Evolutionary conservation across 1,284 basidiomycete genomes (phyloP), one percentile per base, ranked within the genome.

Genomic region (Irpex rosettiformis): DNA sequence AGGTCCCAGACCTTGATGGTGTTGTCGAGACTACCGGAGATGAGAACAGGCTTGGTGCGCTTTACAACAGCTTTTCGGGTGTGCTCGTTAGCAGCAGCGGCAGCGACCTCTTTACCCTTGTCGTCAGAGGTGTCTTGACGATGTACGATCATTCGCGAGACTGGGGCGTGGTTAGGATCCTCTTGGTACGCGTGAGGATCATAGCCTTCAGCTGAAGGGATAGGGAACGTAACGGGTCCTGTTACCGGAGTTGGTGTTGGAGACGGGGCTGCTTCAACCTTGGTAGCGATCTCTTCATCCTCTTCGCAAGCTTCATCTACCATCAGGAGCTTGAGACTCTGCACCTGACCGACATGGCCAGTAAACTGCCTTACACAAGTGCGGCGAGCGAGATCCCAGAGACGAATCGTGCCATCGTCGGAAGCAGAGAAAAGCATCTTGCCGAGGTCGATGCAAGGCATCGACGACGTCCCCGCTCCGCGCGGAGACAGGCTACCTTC

Each of bases 1-100:
- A 98, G 86, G 69, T 98, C 95, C 97, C 97, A 99, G 16, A 96
- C 70, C 73, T 94, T 95, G 75, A 99, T 89, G 13, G 95, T 98
- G 70, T 98, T 98, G 72, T 99, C 96, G 62, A 98, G 79, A 66
- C 90, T 91, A 4, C 95, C 96, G 0, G 93, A 94, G 59, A 97
- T 86, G 57, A 99, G 81, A 13, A 96, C 77, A 2, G 93, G 88
- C 60, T 81, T 85, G 52, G 62, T 63, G 43, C 66, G 64, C 55
- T 64, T 64, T 49, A 22, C 58, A 25, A 40, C 25, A 24, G 33
- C 25, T 48, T 13, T 52, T 21, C 42, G 37, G 30, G 55, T 57
- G 24, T 49, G 54, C 30, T 55, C 58, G 47, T 51, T 55, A n/a
- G 57, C n/a, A 24, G 55, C 55, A 30, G 48, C 13, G 45, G 30